Evolutionary conservation across 2,329 filamentous ascomycete genomes (phyloP).

Genomic region (Hymenoscyphus fructigenus): DNA sequence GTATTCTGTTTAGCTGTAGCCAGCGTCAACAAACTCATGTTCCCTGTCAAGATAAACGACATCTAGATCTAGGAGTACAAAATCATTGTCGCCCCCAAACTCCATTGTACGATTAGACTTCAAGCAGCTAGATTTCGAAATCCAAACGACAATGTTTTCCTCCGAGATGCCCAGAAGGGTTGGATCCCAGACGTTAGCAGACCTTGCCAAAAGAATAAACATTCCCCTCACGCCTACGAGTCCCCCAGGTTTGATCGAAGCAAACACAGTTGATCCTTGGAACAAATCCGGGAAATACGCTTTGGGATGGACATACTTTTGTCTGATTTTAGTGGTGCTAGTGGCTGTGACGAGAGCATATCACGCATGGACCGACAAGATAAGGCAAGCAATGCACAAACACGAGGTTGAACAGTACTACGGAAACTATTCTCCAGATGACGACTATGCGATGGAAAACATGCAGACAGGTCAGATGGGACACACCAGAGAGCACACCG

Average conservation of each 20-base stretch:
- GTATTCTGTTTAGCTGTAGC: background rate
- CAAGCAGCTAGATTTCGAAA: background rate
- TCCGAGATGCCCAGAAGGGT: constrained; percentile 21
- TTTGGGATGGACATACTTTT: constrained; percentile 85
- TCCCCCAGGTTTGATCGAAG: constrained; percentile 60
- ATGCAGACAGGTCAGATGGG: constrained; percentile 48
- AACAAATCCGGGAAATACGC: constrained; percentile 80
- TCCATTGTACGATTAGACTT: constrained; percentile 3
- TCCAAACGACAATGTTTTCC: constrained; percentile 16
- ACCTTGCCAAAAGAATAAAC: constrained; percentile 48
- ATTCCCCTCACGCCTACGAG: constrained; percentile 61
- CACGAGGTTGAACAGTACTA: constrained; percentile 71
- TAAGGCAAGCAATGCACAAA: constrained; percentile 85
- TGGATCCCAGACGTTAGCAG: constrained; percentile 31
- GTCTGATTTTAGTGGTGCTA: constrained; percentile 65
- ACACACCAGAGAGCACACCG: constrained; percentile 38
- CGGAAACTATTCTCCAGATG: constrained; percentile 51
- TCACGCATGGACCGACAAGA: constrained; percentile 91
- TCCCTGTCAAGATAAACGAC: background rate
- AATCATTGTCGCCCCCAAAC: background rate
- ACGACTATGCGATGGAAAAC: constrained; percentile 61
- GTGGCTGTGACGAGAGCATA: constrained; percentile 73
- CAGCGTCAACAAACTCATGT: background rate
- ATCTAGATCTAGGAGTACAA: constrained; percentile 2
- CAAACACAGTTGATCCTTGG: constrained; percentile 74